phyloP scores from a whole-genome alignment of 2,329 filamentous ascomycete genomes.

The Venturia carpophila region DNA sequence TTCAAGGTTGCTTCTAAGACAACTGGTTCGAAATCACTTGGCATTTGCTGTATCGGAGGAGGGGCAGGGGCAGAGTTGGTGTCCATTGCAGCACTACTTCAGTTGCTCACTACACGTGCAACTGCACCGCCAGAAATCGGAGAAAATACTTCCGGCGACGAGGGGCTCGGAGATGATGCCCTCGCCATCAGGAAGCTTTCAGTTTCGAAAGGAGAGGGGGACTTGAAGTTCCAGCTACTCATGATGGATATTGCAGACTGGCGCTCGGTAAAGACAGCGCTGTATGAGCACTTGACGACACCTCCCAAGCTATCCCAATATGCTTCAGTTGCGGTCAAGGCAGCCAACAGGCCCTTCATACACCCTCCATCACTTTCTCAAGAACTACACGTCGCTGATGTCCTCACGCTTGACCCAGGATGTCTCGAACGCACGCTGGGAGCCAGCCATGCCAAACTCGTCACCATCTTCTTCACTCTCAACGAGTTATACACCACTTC shows the following conservation, averaged over 20 bases:
- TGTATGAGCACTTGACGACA: constrained; percentile 51
- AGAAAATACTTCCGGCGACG: neutral
- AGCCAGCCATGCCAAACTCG: neutral
- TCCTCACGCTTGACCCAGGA: constrained; percentile 32
- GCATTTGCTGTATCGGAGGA: constrained; percentile 53
- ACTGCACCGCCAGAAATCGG: neutral
- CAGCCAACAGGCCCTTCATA: constrained; percentile 34
- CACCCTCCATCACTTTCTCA: constrained; percentile 28
- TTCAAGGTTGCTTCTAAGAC: constrained; percentile 4
- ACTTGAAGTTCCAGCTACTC: neutral
- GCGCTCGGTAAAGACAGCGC: constrained; percentile 51
- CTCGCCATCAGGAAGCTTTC: neutral
- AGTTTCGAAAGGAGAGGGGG: neutral
- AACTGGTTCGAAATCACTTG: constrained; percentile 19
- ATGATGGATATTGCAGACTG: constrained; percentile 73
- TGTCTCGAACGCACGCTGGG: neutral
- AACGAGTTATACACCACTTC: constrained; percentile 87
- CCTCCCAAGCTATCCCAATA: constrained; percentile 41
- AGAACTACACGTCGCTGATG: constrained; percentile 43
- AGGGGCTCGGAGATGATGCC: neutral
- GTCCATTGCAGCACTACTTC: constrained; percentile 43
- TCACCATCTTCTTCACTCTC: constrained; percentile 82
- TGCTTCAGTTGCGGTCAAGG: constrained; percentile 39
- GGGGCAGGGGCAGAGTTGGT: constrained; percentile 61
- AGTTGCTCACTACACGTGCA: neutral